A percentile compares a stretch with the other conserved stretches of the same genome.
Evolutionary conservation across 495 filamentous ascomycete genomes (phyloP).

Genomic region (Halenospora varia): DNA sequence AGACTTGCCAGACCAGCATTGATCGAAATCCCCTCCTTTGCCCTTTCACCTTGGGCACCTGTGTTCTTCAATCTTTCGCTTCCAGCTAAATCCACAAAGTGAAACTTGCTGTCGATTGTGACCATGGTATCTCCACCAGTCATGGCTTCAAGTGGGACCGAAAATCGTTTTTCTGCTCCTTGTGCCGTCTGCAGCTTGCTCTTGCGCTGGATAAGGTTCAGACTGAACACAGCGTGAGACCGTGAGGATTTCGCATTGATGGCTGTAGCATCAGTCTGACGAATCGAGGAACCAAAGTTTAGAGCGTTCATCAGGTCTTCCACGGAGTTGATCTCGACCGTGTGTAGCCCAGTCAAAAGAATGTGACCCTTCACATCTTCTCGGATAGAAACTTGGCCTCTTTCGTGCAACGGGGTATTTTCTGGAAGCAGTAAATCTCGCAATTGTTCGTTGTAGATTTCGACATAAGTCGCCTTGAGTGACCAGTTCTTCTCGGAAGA

Average conservation of each 20-base stretch:
- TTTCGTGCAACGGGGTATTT: slow-evolving; percentile 59
- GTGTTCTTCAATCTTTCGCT: slow-evolving; percentile 98
- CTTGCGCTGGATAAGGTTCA: slow-evolving; percentile 90
- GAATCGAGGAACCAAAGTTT: slow-evolving; percentile 88
- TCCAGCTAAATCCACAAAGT: slow-evolving; percentile 97
- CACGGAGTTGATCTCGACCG: slow-evolving; percentile 86
- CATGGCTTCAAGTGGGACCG: slow-evolving; percentile 80
- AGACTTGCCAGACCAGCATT: slow-evolving; percentile 93
- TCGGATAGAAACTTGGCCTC: slow-evolving; percentile 74
- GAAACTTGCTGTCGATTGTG: slow-evolving; percentile 95
- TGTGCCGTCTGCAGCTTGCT: slow-evolving; percentile 49
- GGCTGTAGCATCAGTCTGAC: slow-evolving; percentile 97
- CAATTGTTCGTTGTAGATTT: slow-evolving; percentile 98
- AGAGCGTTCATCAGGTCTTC: slow-evolving; percentile 87
- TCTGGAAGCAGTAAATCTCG: slow-evolving; percentile 88
- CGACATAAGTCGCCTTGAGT: slow-evolving; percentile 93
- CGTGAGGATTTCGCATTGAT: slow-evolving; percentile 99
- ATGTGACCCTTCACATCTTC: slow-evolving; percentile 97
- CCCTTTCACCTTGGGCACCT: slow-evolving; percentile 89
- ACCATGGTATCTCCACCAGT: slow-evolving; percentile 62
- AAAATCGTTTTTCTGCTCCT: slow-evolving; percentile 75
- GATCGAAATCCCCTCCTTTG: slow-evolving; percentile 97
- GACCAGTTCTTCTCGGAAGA: slow-evolving; percentile 78
- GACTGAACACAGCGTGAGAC: slow-evolving; percentile 94
- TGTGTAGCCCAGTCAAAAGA: slow-evolving; percentile 80